Evolutionary conservation across 257 asterid genomes (phyloP).

Genomic region (Phtheirospermum japonicum): DNA sequence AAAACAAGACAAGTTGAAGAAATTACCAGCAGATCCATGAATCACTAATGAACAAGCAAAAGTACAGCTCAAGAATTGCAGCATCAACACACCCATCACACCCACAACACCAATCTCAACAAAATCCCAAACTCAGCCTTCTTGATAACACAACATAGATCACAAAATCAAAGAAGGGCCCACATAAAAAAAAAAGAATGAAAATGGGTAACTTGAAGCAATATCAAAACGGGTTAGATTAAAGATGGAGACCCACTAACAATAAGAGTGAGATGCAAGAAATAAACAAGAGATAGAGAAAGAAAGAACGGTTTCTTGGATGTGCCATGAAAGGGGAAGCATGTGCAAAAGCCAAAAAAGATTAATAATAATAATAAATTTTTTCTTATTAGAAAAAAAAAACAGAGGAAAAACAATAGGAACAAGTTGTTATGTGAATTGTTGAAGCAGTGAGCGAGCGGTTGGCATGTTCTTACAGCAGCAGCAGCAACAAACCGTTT

Average conservation of each 20-base stretch:
- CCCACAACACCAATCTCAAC: constrained; percentile 51
- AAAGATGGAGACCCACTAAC: constrained; percentile 56
- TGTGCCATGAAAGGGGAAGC: constrained; percentile 34
- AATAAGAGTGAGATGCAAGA: constrained; percentile 69
- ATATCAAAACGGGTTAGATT: constrained; percentile 43
- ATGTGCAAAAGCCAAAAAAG: constrained; percentile 34
- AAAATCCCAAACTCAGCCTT: constrained; percentile 29
- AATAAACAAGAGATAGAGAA: constrained; percentile 36
- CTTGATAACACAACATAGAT: constrained; percentile 10
- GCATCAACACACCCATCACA: constrained; percentile 32
- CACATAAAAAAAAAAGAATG: constrained; percentile 24
- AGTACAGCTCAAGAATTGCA: constrained; percentile 44
- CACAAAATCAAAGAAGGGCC: constrained; percentile 17
- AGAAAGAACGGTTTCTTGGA: constrained; percentile 31
- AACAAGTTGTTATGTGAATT: constrained; percentile 16
- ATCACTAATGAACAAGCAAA: constrained; percentile 48
- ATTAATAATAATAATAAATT: not conserved
- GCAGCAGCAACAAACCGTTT: constrained; percentile 44
- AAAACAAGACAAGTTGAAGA: constrained; percentile 13
- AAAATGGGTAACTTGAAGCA: constrained; percentile 49
- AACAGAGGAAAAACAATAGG: constrained; percentile 24
- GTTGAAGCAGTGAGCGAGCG: constrained; percentile 30
- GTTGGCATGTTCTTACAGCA: constrained; percentile 44
- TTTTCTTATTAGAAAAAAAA: constrained; percentile 22
- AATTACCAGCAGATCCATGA: constrained; percentile 71